Base-by-base conservation (phyloP, 2,329 filamentous ascomycete genomes). In the Aspergillus bombycis region DNA sequence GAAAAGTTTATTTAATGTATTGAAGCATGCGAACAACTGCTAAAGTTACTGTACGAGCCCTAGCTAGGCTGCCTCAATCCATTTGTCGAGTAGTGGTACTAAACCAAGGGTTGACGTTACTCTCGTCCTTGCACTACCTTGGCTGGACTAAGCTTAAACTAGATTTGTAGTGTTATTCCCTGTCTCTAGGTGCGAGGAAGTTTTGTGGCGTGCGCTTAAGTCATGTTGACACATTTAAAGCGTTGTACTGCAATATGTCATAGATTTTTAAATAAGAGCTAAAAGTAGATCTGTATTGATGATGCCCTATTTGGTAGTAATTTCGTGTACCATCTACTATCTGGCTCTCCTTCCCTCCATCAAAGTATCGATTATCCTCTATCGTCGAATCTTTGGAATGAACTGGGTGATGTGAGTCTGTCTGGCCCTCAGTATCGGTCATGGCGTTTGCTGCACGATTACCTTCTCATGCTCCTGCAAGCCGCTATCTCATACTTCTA, bases 371-470 rank as follows among this genome's bases (percentile, higher is more conserved):
- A 43, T 50, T 10, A 43, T 38, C 41, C 56, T 58, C 26, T 58
- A 58, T 38, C 56, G 56, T 7, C 41, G 43, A 6, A 58, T 58
- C n/a, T 58, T 58, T 28, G 56, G 46, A 28, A 50, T 48, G 23
- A 48, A 48, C 14, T 48, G 45, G 45, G 14, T 26, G 12, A 48
- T 28, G 45, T 48, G 45, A 23, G 12, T 48, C 23, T 48, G 45
- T 1, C 4, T 48, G 12, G 14, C 38, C 1, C 32, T 23, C 14
- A 43, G 30, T 21, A 23, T 58, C n/a, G 41, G 56, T 6, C 21
- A 32, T 6, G 38, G 23, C 12, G 56, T 30, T 16, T 58, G 30
- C 43, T 58, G 43, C 28, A 46, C 23, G 9, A 50, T 58, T 26
- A 43, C 56, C 28, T 58, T 58, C 26, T 14, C 34, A 32, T 38